phyloP scores from a whole-genome alignment of 1,284 basidiomycete genomes.

The Calocybe gambosa region DNA sequence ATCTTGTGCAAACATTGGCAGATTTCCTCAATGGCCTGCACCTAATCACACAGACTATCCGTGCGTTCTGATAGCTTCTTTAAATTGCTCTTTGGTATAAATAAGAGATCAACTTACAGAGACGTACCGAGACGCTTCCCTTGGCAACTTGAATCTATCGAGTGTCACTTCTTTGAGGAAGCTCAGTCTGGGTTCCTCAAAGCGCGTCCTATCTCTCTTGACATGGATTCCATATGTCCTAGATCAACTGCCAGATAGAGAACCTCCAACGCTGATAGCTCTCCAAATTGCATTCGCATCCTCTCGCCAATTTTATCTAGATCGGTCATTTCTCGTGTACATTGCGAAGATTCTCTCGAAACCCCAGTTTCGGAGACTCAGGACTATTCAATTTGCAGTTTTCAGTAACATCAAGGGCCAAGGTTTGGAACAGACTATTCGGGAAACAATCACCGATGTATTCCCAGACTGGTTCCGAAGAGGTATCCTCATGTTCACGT shows the following conservation, averaged over 20 bases:
- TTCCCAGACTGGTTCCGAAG: slow-evolving; percentile 5
- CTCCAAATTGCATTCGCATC: slow-evolving; percentile 22
- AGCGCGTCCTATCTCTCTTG: slow-evolving; percentile 22
- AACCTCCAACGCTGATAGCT: slow-evolving; percentile 13
- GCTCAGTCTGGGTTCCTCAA: slow-evolving; percentile 21
- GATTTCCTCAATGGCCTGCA: slow-evolving; percentile 4
- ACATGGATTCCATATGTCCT: slow-evolving; percentile 19
- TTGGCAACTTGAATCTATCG: slow-evolving; percentile 16
- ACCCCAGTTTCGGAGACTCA: slow-evolving; percentile 15
- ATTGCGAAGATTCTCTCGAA: slow-evolving; percentile 11
- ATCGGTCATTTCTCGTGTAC: slow-evolving; percentile 18
- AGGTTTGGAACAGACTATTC: slow-evolving; percentile 15
- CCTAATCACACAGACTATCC: slow-evolving; percentile 11
- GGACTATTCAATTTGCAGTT: slow-evolving; percentile 21
- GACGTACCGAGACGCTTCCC: slow-evolving; percentile 9
- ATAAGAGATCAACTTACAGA: slow-evolving; percentile 2
- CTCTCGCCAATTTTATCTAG: slow-evolving; percentile 24
- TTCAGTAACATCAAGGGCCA: slow-evolving; percentile 16
- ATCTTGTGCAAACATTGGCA: slow-evolving; percentile 7
- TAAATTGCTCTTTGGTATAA: neutral
- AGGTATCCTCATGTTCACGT: slow-evolving; percentile 5
- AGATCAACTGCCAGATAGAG: neutral
- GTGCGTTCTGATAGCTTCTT: slow-evolving; percentile 5
- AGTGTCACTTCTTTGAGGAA: slow-evolving; percentile 16
- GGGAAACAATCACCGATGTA: slow-evolving; percentile 11